Evolutionary conservation across 2,329 filamentous ascomycete genomes (phyloP), one percentile per base, ranked within the genome.

Genomic region (Xylariaceae sp.): DNA sequence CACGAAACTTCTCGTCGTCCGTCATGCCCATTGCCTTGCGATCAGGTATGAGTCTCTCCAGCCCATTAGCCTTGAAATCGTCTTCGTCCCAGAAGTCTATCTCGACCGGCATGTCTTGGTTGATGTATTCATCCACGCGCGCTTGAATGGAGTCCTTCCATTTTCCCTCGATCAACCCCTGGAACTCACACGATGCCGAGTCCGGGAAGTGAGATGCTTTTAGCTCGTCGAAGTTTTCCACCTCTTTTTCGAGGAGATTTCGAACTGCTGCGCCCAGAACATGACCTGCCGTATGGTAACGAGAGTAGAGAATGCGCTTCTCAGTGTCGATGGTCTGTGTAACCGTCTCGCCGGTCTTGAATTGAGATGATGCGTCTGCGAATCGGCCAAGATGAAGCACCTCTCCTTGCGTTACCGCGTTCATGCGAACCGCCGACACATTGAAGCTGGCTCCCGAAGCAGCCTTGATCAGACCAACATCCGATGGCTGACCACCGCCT

Each of bases 121-220:
- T 72, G 0, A 90, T 70, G 59, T 83, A 84, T 64, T 83, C 82
- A 64, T 89, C 80, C 1, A 88, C 73, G 50, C 80, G 79, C 0
- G 68, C 66, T 72, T 92, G 88, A 48, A 92, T 89, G 0, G 75
- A 69, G 0, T 77, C 80, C 68, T 86, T 87, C 76, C 78, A 83
- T 61, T 80, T 82, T 0, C 82, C 83, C 1, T 86, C 84, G 34
- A 92, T 90, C 2, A 80, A 67, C 1, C 88, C 88, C 45, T 77
- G 75, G 64, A 90, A 91, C 69, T 90, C 87, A 65, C 85, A 87
- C 0, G 81, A 78, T 1, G 88, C 86, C 0, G 82, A 80, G 64
- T 85, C 84, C 0, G 88, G 88, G 65, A 85, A 87, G 69, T 92
- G 88, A 3, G 81, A 85, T 0, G 88, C 88, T 71, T 91, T 92